Conservation (phyloP, 2,329 filamentous ascomycete genomes). For the Rhexocercosporidium sp. region DNA sequence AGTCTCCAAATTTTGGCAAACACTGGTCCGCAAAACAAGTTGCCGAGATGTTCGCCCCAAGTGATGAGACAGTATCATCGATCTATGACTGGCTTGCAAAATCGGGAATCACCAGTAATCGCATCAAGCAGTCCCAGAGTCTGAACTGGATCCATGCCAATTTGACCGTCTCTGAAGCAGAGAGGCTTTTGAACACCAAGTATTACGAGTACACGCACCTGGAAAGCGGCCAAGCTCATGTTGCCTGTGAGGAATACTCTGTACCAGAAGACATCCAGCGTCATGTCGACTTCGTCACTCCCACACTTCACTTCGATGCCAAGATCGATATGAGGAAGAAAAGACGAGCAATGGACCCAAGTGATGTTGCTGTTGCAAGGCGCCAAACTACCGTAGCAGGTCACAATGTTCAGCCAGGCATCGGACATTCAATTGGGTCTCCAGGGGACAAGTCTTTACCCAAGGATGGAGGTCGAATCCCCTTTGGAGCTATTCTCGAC, state of each 20-base stretch:
- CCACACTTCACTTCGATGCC: constrained; percentile 28
- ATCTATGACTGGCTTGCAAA: constrained; percentile 56
- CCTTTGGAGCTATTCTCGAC: constrained; percentile 14
- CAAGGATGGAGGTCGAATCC: constrained; percentile 37
- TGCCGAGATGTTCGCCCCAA: constrained; percentile 46
- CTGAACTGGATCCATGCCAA: constrained; percentile 41
- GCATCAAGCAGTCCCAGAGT: constrained; percentile 52
- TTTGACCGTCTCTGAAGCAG: constrained; percentile 47
- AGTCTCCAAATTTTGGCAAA: constrained; percentile 46
- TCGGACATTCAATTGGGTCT: constrained; percentile 47
- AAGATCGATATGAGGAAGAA: constrained; percentile 25
- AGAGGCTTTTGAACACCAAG: constrained; percentile 57
- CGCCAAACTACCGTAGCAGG: constrained; percentile 7
- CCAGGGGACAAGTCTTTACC: constrained; percentile 42
- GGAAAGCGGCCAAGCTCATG: constrained; percentile 29
- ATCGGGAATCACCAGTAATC: constrained; percentile 53
- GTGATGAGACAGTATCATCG: constrained; percentile 48
- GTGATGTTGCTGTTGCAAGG: constrained; percentile 6
- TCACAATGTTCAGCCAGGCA: constrained; percentile 41
- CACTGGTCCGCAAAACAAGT: constrained; percentile 36
- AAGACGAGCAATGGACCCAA: constrained; percentile 9
- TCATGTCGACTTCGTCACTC: constrained; percentile 30
- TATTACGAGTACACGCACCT: constrained; percentile 43
- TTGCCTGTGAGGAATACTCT: constrained; percentile 29
- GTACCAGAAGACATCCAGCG: constrained; percentile 19